Conservation (phyloP, 176 grass and related monocot species). For the Bonia amplexicaulis region DNA sequence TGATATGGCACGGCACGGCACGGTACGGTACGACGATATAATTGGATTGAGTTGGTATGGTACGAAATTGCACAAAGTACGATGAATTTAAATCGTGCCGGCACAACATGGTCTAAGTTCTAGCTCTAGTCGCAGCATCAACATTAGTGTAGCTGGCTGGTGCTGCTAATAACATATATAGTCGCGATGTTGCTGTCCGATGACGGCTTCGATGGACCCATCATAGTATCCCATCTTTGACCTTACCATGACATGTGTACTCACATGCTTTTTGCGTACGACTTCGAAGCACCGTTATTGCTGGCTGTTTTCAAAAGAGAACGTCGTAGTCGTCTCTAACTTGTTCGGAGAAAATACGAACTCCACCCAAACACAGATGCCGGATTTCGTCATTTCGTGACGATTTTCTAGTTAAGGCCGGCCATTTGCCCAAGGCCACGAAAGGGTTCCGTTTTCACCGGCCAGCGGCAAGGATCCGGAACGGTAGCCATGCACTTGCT, state of each 20-base stretch:
- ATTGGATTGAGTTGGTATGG: no score
- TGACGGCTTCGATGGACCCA: background rate
- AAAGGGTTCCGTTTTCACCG: no score
- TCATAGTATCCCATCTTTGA: background rate
- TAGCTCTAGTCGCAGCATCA: no score
- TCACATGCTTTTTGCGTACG: background rate
- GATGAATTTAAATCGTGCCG: no score
- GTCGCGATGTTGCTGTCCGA: background rate
- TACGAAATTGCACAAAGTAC: no score
- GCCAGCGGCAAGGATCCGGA: no score
- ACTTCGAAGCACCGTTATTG: background rate
- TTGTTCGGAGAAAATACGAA: background rate
- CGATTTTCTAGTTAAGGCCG: no score
- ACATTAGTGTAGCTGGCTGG: background rate
- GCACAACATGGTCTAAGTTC: no score
- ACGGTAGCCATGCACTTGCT: no score
- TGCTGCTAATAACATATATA: background rate
- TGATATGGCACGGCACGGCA: no score
- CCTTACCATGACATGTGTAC: background rate
- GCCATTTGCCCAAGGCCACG: no score
- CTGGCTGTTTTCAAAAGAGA: background rate
- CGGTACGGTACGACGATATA: no score
- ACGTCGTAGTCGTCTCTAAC: background rate
- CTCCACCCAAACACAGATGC: background rate
- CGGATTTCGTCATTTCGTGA: background rate